Percentiles rank a stretch among this genome's conserved stretches.
These are phyloP conservation scores for Komagataella ulmi DNA, from an alignment of 805 yeast genomes.

Conservation along the genomic window DNA sequence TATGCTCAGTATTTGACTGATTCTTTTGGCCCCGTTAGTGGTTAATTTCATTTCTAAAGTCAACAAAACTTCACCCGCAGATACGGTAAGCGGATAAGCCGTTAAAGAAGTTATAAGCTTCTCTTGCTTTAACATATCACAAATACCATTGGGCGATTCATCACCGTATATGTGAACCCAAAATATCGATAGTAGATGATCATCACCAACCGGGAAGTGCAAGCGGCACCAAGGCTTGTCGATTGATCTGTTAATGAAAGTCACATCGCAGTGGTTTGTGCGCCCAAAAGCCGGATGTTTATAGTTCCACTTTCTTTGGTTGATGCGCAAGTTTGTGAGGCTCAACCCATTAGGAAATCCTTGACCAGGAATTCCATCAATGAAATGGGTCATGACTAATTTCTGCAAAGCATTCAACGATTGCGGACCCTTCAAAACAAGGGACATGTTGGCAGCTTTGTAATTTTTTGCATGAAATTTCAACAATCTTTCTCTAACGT, in stretches of 20 bases:
- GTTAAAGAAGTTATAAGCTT: slow-evolving; percentile 23
- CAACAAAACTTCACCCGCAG: slow-evolving; percentile 23
- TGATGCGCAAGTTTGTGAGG: neutral
- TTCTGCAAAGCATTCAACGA: slow-evolving; percentile 45
- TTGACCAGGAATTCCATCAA: slow-evolving; percentile 12
- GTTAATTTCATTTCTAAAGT: slow-evolving; percentile 39
- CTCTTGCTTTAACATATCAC: slow-evolving; percentile 20
- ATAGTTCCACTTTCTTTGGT: neutral
- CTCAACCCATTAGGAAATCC: neutral
- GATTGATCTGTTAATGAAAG: neutral
- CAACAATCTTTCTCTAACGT: slow-evolving; percentile 21
- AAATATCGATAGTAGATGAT: neutral
- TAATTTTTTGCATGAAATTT: slow-evolving; percentile 29
- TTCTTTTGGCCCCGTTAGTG: slow-evolving; percentile 24
- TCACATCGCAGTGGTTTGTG: neutral
- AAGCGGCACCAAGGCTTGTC: neutral
- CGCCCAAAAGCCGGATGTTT: neutral
- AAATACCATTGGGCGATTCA: slow-evolving; percentile 40
- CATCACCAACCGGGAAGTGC: neutral
- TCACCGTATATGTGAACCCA: slow-evolving; percentile 56
- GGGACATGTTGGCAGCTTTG: slow-evolving; percentile 32
- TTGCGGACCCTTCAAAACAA: slow-evolving; percentile 56
- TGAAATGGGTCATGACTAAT: slow-evolving; percentile 30
- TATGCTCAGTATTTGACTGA: slow-evolving; percentile 14
- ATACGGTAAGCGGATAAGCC: slow-evolving; percentile 27